Conservation (phyloP, 2,329 filamentous ascomycete species). For the Sporothrix pallida region DNA sequence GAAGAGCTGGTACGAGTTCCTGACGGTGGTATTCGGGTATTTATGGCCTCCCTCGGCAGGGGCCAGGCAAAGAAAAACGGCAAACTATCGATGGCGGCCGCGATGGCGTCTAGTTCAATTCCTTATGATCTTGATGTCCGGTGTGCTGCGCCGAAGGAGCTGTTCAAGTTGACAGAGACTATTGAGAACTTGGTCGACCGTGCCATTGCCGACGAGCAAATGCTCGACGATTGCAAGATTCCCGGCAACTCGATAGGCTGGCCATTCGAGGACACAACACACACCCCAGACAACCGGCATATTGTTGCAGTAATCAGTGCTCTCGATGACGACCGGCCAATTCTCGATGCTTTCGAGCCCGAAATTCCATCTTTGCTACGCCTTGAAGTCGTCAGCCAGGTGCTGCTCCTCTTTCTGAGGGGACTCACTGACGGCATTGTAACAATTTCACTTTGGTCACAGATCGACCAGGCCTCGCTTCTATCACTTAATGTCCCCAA, state of each 20-base stretch:
- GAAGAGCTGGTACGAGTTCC: conserved; percentile 87
- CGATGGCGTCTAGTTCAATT: conserved; percentile 51
- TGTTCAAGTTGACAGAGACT: conserved; percentile 86
- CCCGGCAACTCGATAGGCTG: conserved; percentile 62
- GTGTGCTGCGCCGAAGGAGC: conserved; percentile 83
- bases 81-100: neutral
- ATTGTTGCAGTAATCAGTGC: conserved; percentile 60
- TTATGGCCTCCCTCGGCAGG: conserved; percentile 46
- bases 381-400: conserved; percentile 75
- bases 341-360: conserved; percentile 66
- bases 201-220: conserved; percentile 64
- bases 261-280: conserved; percentile 55
- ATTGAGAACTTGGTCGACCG: conserved; percentile 66
- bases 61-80: conserved; percentile 43
- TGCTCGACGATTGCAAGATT: conserved; percentile 60
- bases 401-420: conserved; percentile 74
- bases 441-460: conserved; percentile 70
- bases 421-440: conserved; percentile 82
- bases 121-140: conserved; percentile 64
- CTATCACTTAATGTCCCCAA: conserved; percentile 41
- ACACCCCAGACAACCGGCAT: conserved; percentile 15
- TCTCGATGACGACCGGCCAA: conserved; percentile 70
- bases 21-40: conserved; percentile 73
- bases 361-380: conserved; percentile 69
- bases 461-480: conserved; percentile 62